Percentiles rank a stretch among this genome's conserved stretches.
phyloP scores from a whole-genome alignment of 352 stramenopile genomes.

The Pythium plurisporium region DNA sequence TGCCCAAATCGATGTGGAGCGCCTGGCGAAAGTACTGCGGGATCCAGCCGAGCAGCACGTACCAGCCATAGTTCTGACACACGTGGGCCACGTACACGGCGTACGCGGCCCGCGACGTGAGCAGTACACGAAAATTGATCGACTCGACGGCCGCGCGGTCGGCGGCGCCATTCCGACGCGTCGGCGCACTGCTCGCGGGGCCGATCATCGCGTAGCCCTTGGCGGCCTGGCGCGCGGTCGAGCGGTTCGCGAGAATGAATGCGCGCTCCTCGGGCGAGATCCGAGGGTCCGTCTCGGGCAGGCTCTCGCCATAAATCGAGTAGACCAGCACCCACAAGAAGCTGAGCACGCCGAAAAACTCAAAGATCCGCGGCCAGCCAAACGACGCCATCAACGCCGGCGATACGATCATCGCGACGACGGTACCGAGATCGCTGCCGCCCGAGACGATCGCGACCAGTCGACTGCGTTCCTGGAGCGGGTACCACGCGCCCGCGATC shows the following conservation, averaged over 20 bases:
- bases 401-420: slow-evolving; percentile 73
- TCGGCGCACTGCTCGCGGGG: not conserved
- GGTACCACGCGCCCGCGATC: slow-evolving; percentile 81
- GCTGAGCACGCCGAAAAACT: slow-evolving; percentile 69
- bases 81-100: slow-evolving; percentile 85
- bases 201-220: slow-evolving; percentile 19
- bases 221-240: slow-evolving; percentile 11
- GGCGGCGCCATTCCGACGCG: not conserved
- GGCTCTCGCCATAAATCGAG: slow-evolving; percentile 49
- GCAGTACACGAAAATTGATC: slow-evolving; percentile 65
- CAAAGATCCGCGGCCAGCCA: slow-evolving; percentile 74
- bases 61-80: slow-evolving; percentile 88
- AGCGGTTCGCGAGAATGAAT: slow-evolving; percentile 68
- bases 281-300: slow-evolving; percentile 54
- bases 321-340: slow-evolving; percentile 74
- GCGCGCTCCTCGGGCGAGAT: slow-evolving; percentile 54
- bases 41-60: slow-evolving; percentile 84
- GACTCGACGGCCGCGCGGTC: slow-evolving; percentile 25
- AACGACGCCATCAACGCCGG: slow-evolving; percentile 55
- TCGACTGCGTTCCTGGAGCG: slow-evolving; percentile 72
- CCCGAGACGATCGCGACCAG: slow-evolving; percentile 75
- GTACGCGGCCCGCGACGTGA: slow-evolving; percentile 67
- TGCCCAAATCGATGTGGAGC: slow-evolving; percentile 70
- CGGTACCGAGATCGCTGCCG: slow-evolving; percentile 78
- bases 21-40: slow-evolving; percentile 83